phyloP scores from a whole-genome alignment of 306 rosid species.

The Glycyrrhiza uralensis region DNA sequence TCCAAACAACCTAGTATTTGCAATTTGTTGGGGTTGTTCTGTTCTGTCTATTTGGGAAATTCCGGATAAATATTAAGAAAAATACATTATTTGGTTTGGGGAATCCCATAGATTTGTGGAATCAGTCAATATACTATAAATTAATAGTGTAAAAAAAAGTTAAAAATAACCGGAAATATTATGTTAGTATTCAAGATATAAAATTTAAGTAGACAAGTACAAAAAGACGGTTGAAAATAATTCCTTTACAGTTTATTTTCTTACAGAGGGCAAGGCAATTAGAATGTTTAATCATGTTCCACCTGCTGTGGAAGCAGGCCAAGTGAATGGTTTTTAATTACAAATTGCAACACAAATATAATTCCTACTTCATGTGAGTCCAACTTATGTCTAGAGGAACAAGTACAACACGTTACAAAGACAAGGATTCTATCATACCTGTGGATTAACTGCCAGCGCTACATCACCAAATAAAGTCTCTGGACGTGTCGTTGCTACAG shows the following conservation, averaged over 20 bases:
- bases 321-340: slow-evolving; percentile 7
- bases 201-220: background rate
- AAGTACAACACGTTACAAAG: background rate
- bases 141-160: background rate
- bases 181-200: background rate
- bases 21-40: background rate
- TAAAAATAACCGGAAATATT: background rate
- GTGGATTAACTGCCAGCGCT: slow-evolving; percentile 86
- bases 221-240: slow-evolving; percentile 1
- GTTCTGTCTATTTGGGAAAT: background rate
- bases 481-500: slow-evolving; percentile 93
- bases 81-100: slow-evolving; percentile 4
- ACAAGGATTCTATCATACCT: slow-evolving; percentile 49
- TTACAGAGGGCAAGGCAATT: background rate
- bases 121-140: background rate
- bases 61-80: background rate
- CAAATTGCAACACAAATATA: background rate
- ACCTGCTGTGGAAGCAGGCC: background rate
- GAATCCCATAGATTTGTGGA: background rate
- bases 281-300: background rate
- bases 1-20: background rate
- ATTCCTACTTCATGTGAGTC: background rate
- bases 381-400: background rate
- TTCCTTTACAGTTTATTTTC: background rate
- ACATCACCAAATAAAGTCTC: slow-evolving; percentile 99